Evolutionary conservation across 257 asterid species (phyloP).

Genomic region (Nicotiana otophora): DNA sequence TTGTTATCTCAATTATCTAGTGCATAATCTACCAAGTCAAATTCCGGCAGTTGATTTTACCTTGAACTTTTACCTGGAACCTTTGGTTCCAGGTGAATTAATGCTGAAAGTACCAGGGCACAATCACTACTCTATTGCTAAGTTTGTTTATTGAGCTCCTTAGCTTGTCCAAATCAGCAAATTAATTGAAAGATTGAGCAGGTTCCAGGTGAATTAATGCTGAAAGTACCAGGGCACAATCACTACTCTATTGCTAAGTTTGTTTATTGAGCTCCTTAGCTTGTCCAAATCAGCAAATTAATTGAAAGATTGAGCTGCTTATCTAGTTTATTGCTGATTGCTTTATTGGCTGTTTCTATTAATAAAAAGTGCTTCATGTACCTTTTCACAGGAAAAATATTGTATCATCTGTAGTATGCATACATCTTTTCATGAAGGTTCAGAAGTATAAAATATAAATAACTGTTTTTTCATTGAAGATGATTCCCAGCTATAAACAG

Average conservation of each 20-base stretch:
- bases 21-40: background rate
- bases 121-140: background rate
- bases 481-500: background rate
- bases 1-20: background rate
- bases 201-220: background rate
- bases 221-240: background rate
- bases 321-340: background rate
- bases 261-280: background rate
- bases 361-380: background rate
- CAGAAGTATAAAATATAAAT: background rate
- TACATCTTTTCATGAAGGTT: background rate
- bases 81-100: background rate
- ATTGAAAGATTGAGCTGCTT: background rate
- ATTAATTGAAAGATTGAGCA: background rate
- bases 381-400: background rate
- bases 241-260: background rate
- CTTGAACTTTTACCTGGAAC: background rate
- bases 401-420: background rate
- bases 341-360: background rate
- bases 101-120: background rate
- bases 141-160: background rate
- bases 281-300: background rate
- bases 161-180: background rate
- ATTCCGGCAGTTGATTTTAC: background rate
- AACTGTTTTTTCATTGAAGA: background rate